Conservation (phyloP, 73 alveolate genomes). For the Stentor coeruleus region DNA sequence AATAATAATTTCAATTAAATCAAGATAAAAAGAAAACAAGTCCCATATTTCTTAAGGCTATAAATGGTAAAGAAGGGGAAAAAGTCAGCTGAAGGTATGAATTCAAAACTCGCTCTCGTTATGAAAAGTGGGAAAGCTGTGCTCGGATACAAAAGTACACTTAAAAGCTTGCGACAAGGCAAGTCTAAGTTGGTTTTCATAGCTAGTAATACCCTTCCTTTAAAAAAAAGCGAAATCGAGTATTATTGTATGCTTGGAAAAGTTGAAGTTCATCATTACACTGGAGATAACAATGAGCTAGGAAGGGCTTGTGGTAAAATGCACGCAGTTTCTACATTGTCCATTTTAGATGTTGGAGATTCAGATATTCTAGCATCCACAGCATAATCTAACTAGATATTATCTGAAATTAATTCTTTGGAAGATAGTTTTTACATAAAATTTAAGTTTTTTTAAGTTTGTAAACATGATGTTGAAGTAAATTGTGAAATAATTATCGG, state of each 20-base stretch:
- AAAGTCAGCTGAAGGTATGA: conserved; percentile 76
- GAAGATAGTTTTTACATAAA: too few relatives aligned
- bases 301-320: conserved; percentile 96
- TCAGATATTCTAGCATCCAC: conserved; percentile 51
- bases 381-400: conserved; percentile 6
- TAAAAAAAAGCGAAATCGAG: conserved; percentile 92
- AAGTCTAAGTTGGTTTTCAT: conserved; percentile 78
- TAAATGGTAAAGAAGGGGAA: conserved; percentile 54
- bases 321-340: conserved; percentile 89
- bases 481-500: too few relatives aligned
- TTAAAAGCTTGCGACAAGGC: conserved; percentile 93
- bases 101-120: conserved; percentile 89
- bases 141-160: conserved; percentile 90
- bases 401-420: too few relatives aligned
- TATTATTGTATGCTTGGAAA: conserved; percentile 92
- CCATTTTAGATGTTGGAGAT: conserved; percentile 92
- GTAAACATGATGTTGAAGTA: too few relatives aligned
- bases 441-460: too few relatives aligned
- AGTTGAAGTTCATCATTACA: conserved; percentile 73
- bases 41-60: not conserved
- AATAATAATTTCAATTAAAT: too few relatives aligned
- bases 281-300: conserved; percentile 84
- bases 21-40: not conserved
- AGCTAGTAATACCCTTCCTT: conserved; percentile 92
- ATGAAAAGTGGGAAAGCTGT: conserved; percentile 94